phyloP scores from a whole-genome alignment of 148 eudicot genomes.

The Vaccinium darrowii region DNA sequence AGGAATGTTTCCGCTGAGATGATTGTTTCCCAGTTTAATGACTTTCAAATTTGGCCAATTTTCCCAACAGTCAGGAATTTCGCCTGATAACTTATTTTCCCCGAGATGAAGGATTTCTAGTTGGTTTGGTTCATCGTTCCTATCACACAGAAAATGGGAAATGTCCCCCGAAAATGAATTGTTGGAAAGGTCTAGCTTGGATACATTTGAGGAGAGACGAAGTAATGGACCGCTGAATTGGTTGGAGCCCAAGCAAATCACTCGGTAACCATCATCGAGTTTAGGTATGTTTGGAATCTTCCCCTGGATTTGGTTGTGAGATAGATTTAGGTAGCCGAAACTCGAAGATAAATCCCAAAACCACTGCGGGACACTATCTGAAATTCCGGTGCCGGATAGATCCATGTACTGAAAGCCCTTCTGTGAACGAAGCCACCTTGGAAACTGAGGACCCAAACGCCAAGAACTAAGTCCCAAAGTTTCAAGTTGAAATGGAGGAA shows the following conservation, averaged over 20 bases:
- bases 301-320: conserved; percentile 9
- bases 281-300: neutral
- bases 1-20: conserved; percentile 25
- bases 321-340: neutral
- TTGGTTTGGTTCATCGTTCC: neutral
- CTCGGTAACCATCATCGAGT: rapidly evolving
- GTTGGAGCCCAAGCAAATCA: conserved; percentile 7
- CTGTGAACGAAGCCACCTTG: neutral
- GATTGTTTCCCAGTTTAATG: conserved; percentile 21
- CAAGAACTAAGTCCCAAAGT: conserved; percentile 12
- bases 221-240: neutral
- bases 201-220: neutral
- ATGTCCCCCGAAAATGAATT: conserved; percentile 2
- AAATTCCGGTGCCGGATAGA: neutral
- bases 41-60: neutral
- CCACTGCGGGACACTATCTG: neutral
- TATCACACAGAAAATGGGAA: conserved; percentile 12
- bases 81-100: conserved; percentile 7
- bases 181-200: neutral
- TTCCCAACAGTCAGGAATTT: conserved; percentile 19
- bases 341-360: no score
- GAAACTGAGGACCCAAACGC: neutral
- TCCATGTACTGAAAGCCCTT: neutral
- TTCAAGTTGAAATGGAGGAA: conserved; percentile 23
- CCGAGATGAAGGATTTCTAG: conserved; percentile 13